phyloP scores from a whole-genome alignment of 371 early-diverging fungal genomes.

The Entomophthora muscae region DNA sequence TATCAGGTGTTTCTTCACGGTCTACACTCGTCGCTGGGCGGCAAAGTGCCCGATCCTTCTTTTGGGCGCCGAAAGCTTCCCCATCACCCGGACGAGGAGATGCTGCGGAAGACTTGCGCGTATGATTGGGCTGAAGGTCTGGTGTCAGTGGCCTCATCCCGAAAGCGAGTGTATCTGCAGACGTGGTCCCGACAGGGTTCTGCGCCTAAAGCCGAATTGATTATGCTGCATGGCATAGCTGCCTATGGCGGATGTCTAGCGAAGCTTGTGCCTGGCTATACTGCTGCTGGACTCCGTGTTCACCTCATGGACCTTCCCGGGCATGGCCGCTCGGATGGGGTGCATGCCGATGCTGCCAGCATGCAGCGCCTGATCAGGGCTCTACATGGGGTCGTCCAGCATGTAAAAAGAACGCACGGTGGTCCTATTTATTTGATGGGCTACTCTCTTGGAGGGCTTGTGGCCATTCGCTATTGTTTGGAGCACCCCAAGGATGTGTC shows the following conservation, averaged over 20 bases:
- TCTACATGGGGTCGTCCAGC: not conserved
- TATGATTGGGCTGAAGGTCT: not conserved
- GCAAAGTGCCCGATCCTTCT: constrained; percentile 1
- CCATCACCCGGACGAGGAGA: not conserved
- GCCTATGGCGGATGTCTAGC: constrained; percentile 4
- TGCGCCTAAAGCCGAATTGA: not conserved
- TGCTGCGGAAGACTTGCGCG: not conserved
- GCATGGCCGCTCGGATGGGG: constrained; percentile 3
- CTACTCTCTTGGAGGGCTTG: constrained; percentile 4
- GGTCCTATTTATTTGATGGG: not conserved
- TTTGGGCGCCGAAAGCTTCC: not conserved
- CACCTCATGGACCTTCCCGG: not conserved
- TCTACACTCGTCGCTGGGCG: not conserved
- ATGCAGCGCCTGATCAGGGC: not conserved
- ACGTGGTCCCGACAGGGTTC: not conserved
- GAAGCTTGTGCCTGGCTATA: not conserved
- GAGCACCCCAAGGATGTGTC: not conserved
- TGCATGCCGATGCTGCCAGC: not conserved
- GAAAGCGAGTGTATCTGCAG: not conserved
- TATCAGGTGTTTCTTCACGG: constrained; percentile 1
- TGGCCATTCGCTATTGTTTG: not conserved
- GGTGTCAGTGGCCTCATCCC: not conserved
- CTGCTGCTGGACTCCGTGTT: not conserved
- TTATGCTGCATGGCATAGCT: not conserved
- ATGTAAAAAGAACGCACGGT: not conserved